phyloP scores from a whole-genome alignment of 1,284 basidiomycete genomes.

The Peniophora sp. region DNA sequence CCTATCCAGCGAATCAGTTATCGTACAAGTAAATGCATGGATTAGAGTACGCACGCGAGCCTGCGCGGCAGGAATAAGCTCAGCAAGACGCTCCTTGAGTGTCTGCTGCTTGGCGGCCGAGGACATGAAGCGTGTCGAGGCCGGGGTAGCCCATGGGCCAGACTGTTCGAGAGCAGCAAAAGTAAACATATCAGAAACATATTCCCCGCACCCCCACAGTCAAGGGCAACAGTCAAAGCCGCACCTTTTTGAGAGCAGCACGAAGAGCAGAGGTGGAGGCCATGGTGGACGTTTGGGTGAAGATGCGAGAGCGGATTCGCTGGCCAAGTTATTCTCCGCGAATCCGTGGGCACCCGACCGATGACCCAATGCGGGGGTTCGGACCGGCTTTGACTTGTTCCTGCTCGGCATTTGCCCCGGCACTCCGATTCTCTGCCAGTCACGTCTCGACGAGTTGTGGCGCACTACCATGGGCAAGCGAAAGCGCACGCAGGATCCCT shows the following conservation, averaged over 20 bases:
- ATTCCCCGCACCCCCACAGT: not conserved
- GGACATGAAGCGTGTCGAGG: conserved; percentile 54
- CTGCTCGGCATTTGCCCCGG: not conserved
- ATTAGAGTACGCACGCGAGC: conserved; percentile 56
- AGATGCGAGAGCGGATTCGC: conserved; percentile 1
- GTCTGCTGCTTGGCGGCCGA: conserved; percentile 64
- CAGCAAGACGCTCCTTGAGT: conserved; percentile 84
- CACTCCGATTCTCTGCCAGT: conserved; percentile 9
- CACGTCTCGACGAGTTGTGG: conserved; percentile 1
- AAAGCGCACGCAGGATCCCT: conserved; percentile 1
- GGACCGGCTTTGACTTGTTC: too few relatives aligned
- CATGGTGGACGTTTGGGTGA: conserved; percentile 14
- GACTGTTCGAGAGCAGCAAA: conserved; percentile 17
- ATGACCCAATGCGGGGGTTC: too few relatives aligned
- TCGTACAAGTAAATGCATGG: conserved; percentile 2
- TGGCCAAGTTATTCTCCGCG: not conserved
- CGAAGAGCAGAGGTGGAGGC: conserved; percentile 23
- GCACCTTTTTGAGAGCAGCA: conserved; percentile 40
- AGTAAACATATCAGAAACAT: not conserved
- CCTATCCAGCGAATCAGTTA: conserved; percentile 31
- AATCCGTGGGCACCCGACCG: not conserved
- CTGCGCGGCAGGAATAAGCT: conserved; percentile 85
- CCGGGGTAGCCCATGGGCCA: conserved; percentile 35
- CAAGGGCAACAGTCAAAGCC: conserved; percentile 14
- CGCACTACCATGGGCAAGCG: conserved; percentile 1